Conservation (phyloP, 2,329 filamentous ascomycete species). For the Gliomastix tumulicola region DNA sequence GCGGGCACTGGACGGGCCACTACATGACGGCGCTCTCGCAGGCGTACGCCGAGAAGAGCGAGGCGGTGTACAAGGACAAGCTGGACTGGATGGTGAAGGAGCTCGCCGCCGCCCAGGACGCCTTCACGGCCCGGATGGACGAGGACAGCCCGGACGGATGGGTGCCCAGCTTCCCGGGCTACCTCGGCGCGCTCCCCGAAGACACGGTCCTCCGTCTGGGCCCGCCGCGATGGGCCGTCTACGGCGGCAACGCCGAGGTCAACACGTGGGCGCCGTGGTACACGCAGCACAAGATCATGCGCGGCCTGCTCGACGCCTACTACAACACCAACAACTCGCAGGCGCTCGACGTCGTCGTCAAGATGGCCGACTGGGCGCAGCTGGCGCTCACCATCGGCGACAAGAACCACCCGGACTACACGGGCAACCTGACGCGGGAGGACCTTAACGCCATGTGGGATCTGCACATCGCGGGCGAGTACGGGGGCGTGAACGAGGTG, state of each 20-base stretch:
- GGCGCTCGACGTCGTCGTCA: conserved; percentile 16
- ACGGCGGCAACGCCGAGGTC: conserved; percentile 14
- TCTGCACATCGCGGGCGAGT: conserved; percentile 22
- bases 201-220: conserved; percentile 21
- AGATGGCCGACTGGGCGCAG: conserved; percentile 23
- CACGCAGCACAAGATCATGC: conserved; percentile 24
- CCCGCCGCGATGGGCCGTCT: conserved; percentile 22
- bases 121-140: conserved; percentile 18
- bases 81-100: conserved; percentile 24
- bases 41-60: conserved; percentile 21
- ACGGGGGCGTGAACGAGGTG: conserved; percentile 21
- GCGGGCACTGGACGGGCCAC: conserved; percentile 23
- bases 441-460: conserved; percentile 27
- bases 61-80: conserved; percentile 18
- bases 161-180: conserved; percentile 19
- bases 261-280: conserved; percentile 26
- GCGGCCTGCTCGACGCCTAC: conserved; percentile 22
- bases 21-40: conserved; percentile 22
- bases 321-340: conserved; percentile 22
- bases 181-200: conserved; percentile 21
- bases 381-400: conserved; percentile 22
- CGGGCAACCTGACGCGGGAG: conserved; percentile 18
- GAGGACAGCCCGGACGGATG: conserved; percentile 8
- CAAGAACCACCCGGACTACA: conserved; percentile 20
- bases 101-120: conserved; percentile 18